These are phyloP conservation scores for Cutaneotrichosporon cyanovorans DNA, from an alignment of 1,284 basidiomycete genomes.

Conservation along the genomic window DNA sequence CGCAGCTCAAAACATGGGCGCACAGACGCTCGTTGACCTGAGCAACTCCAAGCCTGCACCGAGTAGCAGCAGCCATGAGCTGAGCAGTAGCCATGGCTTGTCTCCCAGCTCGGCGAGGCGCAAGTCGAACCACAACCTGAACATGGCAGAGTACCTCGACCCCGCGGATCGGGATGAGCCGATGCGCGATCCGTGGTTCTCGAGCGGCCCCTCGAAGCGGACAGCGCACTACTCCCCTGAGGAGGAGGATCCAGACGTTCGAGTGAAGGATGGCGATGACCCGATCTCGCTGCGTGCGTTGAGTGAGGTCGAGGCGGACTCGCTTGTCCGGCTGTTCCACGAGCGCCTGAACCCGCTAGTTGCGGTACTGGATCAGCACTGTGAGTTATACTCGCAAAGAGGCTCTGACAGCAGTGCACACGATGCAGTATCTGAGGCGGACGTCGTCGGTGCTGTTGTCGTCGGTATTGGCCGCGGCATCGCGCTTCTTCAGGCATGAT, in stretches of 20 bases:
- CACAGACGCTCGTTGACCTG: slow-evolving; percentile 4
- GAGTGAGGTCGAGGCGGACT: slow-evolving; percentile 23
- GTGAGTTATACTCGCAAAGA: slow-evolving; percentile 7
- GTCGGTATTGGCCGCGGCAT: slow-evolving; percentile 25
- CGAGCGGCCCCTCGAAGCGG: slow-evolving; percentile 12
- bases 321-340: slow-evolving; percentile 28
- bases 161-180: slow-evolving; percentile 11
- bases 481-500: slow-evolving; percentile 27
- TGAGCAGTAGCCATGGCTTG: background rate
- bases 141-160: slow-evolving; percentile 26
- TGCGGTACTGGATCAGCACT: slow-evolving; percentile 22
- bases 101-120: background rate
- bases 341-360: slow-evolving; percentile 27
- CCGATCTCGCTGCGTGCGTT: slow-evolving; percentile 22
- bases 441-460: slow-evolving; percentile 29
- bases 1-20: background rate
- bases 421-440: slow-evolving; percentile 23
- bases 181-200: slow-evolving; percentile 16
- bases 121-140: slow-evolving; percentile 14
- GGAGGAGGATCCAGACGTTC: slow-evolving; percentile 1
- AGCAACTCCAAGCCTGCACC: background rate
- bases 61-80: background rate
- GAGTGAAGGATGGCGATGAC: slow-evolving; percentile 17
- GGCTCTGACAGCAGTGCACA: slow-evolving; percentile 24
- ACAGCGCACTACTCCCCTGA: background rate